Evolutionary conservation across 2,329 filamentous ascomycete species (phyloP), one percentile per base, ranked within the genome.

Genomic region (Colletotrichum costaricense): DNA sequence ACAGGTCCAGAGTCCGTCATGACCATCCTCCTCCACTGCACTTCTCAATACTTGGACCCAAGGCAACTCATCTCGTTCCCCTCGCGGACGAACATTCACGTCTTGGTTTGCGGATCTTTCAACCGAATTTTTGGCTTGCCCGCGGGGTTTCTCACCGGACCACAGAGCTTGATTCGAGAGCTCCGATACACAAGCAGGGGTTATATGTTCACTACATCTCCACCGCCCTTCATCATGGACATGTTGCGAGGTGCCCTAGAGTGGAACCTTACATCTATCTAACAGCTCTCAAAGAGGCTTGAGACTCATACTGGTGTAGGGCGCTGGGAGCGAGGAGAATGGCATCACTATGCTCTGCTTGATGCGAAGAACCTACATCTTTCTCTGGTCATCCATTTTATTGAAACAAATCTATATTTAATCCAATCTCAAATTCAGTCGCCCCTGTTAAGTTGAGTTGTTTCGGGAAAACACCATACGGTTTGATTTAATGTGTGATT

Each of bases 111-210:
- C 49, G 75, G 75, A 0, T 74, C 73, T 2, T 68, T 74, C 4
- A 60, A 55, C 14, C 57, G 49, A 7, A 66, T 69, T 9, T 69
- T 73, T 30, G 73, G 70, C 2, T 33, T 74, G 4, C 56, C 69
- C 0, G 62, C 70, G 1, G 75, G 69, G 6, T 76, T 74, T 19
- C 58, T 74, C 4, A 67, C 70, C 5, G 75, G 73, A 0, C 24
- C 70, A 4, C 67, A 66, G 16, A 63, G 60, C 11, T 30, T 75
- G 11, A 49, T 76, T 12, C 57, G 58, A 12, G 75, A 76, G 57
- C 62, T 75, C 11, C 57, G 75, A 35, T 73, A 71, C 8, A 74
- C 73, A 5, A 74, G 73, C 12, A 58, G 73, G 2, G 73, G 62
- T 1, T 72, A 72, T 55, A 63, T 72, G 67, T 72, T 75, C 58